These are phyloP conservation scores for Scheffersomyces quercinus DNA, from an alignment of 1,139 yeast species.

Conservation along the genomic window DNA sequence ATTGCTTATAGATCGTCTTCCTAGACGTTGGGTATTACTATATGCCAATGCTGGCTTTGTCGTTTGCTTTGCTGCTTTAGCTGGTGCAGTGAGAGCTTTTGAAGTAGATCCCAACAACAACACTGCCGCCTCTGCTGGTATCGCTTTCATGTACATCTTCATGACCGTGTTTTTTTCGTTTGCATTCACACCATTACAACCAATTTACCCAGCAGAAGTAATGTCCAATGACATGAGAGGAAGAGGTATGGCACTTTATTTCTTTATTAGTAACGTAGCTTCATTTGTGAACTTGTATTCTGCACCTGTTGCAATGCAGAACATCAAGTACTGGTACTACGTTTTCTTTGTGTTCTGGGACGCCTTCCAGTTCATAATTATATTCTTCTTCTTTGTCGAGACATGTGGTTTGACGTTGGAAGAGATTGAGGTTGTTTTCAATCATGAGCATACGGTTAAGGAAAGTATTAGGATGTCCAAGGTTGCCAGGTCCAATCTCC, in stretches of 20 bases:
- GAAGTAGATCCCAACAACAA: constrained; percentile 8
- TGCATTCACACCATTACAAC: constrained; percentile 21
- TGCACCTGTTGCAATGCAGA: constrained; percentile 22
- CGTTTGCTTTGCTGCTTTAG: constrained; percentile 14
- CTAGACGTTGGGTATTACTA: constrained; percentile 19
- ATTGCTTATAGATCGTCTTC: constrained; percentile 4
- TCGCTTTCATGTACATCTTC: constrained; percentile 20
- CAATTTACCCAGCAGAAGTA: constrained; percentile 21
- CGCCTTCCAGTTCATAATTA: constrained; percentile 15
- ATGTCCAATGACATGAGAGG: constrained; percentile 18
- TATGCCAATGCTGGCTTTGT: constrained; percentile 18
- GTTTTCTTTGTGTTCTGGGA: constrained; percentile 22
- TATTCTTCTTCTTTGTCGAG: constrained; percentile 30
- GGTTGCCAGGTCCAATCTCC: not conserved
- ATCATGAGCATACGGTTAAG: not conserved
- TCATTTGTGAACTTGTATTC: constrained; percentile 19
- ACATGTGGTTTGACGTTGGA: constrained; percentile 28
- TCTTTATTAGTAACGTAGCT: constrained; percentile 16
- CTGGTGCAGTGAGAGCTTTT: constrained; percentile 16
- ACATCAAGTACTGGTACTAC: constrained; percentile 20
- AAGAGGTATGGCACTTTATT: constrained; percentile 15
- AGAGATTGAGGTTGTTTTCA: constrained; percentile 26
- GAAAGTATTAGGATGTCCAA: not conserved
- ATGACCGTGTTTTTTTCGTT: constrained; percentile 19
- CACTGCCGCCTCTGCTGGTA: constrained; percentile 14